phyloP scores from a whole-genome alignment of 257 asterid species.

The Solanum appendiculatum region DNA sequence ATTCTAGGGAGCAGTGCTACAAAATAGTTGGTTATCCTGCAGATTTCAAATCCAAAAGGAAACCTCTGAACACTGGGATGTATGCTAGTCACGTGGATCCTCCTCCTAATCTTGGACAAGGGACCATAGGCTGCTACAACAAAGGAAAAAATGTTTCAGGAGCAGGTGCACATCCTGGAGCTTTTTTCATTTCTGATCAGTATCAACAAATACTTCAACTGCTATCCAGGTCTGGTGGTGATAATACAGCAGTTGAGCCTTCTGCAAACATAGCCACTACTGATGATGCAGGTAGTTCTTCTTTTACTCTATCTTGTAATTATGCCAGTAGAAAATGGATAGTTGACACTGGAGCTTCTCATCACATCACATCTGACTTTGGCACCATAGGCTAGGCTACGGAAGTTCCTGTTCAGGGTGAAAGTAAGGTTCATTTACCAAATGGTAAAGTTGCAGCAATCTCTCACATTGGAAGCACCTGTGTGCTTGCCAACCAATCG shows the following conservation, averaged over 20 bases:
- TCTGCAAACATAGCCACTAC: not conserved
- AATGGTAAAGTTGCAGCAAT: not conserved
- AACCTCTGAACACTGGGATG: not conserved
- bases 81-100: no score
- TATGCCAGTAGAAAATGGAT: no score
- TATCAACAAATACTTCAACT: no score
- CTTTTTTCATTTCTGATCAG: no score
- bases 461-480: not conserved
- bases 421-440: not conserved
- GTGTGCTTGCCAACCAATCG: no score
- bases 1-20: not conserved
- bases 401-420: not conserved
- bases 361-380: no score
- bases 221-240: not conserved
- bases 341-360: not conserved
- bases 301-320: not conserved
- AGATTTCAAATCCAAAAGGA: not conserved
- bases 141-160: not conserved
- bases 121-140: no score
- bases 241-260: not conserved
- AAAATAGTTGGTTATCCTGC: not conserved
- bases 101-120: not conserved
- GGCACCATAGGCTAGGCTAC: not conserved
- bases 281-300: not conserved
- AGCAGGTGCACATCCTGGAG: not conserved